Evolutionary conservation across 129 eudicot genomes (phyloP), one percentile per base, ranked within the genome.

Genomic region (Rutidosis leptorrhynchoides): DNA sequence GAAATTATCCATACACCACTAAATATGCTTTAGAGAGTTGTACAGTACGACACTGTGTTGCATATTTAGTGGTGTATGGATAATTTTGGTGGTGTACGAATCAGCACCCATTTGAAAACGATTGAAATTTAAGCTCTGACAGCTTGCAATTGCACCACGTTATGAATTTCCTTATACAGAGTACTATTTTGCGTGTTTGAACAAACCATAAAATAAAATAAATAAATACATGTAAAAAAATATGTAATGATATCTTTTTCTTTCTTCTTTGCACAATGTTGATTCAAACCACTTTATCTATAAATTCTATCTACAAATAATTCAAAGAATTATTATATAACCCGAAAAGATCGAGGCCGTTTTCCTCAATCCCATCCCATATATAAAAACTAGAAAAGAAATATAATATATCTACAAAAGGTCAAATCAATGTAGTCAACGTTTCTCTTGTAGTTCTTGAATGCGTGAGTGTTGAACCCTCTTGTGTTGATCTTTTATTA

Each of bases 391-490:
- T 46, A 15, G 2, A 46, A n/a, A 25, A 30, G 57, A 2, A 28
- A 71, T 15, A 12, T 5, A 69, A 69, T 27, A 43, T 25, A 5
- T 6, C 28, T 30, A 22, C 27, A 21, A 9, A 37, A 60, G 7
- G 67, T 45, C 76, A 79, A 69, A 73, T 51, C 58, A 45, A 43
- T 46, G 80, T 35, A 23, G 53, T 33, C 69, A 75, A 63, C 84
- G 62, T 80, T 61, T 83, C 83, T 23, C 80, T 77, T 78, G 69
- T 74, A 49, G 85, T 80, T 74, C 64, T 83, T 32, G 84, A 77
- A 42, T 74, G 82, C 74, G 55, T 73, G 70, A 83, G 74, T 25
- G 70, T 79, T 53, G 69, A 69, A 45, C 65, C 51, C 66, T 73
- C 71, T 73, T 64, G 58, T 32, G 7, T 54, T 55, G 71, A 40